phyloP scores from a whole-genome alignment of 108 stramenopile genomes.

The Pseudonitzschia pungens region DNA sequence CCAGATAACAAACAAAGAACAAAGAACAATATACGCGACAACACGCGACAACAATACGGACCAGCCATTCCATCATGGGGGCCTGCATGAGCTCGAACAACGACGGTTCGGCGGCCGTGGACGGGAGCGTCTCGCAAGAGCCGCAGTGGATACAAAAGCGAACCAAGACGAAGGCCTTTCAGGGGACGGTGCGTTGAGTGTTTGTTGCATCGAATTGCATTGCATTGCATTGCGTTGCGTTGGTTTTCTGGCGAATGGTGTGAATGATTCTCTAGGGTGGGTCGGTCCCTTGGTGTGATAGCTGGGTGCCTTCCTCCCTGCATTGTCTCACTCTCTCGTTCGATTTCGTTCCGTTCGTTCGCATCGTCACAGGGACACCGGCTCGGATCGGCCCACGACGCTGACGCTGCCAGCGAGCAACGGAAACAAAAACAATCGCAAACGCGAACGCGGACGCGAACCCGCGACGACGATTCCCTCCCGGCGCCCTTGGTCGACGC shows the following conservation, averaged over 20 bases:
- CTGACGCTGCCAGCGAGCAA: not conserved
- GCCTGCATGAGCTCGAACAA: slow-evolving; percentile 3
- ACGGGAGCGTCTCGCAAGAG: not conserved
- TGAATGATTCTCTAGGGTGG: too few relatives aligned
- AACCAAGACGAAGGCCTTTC: slow-evolving; percentile 28
- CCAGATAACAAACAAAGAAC: too few relatives aligned
- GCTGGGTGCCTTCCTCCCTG: too few relatives aligned
- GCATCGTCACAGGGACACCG: slow-evolving; percentile 45
- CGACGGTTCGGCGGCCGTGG: not conserved
- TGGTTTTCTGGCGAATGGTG: too few relatives aligned
- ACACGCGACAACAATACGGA: too few relatives aligned
- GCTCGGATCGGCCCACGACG: slow-evolving; percentile 43
- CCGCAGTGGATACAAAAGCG: not conserved
- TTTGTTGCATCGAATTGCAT: not conserved
- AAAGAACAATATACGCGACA: too few relatives aligned
- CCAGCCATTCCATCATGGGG: not conserved
- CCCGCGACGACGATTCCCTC: slow-evolving; percentile 10
- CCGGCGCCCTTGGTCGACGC: slow-evolving; percentile 41
- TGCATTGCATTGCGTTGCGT: not conserved
- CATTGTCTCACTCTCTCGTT: too few relatives aligned
- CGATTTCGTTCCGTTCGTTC: too few relatives aligned
- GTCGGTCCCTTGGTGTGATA: too few relatives aligned
- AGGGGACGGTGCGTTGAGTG: slow-evolving; percentile 45
- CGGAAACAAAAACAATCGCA: not conserved
- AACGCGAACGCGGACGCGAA: not conserved